phyloP scores from a whole-genome alignment of 352 stramenopile species.

The Pythium guiyangense region DNA sequence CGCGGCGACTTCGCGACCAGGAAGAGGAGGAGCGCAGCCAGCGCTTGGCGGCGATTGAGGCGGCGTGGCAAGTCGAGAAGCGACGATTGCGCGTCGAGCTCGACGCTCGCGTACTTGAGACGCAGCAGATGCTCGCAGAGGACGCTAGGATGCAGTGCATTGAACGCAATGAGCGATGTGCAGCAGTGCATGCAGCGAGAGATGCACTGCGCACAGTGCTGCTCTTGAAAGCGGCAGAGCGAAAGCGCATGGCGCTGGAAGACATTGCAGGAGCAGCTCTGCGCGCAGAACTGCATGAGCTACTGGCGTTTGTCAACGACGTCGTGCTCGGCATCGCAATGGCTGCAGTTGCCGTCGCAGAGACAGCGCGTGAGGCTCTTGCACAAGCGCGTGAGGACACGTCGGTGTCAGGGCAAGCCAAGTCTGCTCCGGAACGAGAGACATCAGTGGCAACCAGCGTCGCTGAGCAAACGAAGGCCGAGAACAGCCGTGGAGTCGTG shows the following conservation, averaged over 20 bases:
- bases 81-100: neutral
- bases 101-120: neutral
- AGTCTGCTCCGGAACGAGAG: too few relatives aligned
- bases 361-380: too few relatives aligned
- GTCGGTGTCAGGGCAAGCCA: too few relatives aligned
- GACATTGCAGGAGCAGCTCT: neutral
- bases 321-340: neutral
- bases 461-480: too few relatives aligned
- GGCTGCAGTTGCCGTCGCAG: neutral
- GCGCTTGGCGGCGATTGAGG: neutral
- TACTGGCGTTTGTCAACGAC: slow-evolving; percentile 1
- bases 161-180: neutral
- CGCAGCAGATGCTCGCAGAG: slow-evolving; percentile 9
- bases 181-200: neutral
- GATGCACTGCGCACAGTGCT: neutral
- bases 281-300: neutral
- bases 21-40: neutral
- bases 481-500: too few relatives aligned
- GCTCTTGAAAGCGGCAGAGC: slow-evolving; percentile 2
- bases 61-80: slow-evolving; percentile 2
- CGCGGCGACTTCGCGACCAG: slow-evolving; percentile 10
- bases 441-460: too few relatives aligned
- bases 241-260: slow-evolving; percentile 2
- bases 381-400: too few relatives aligned
- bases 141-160: neutral